phyloP scores from a whole-genome alignment of 1,284 basidiomycete genomes.

The Austroboletus rostrupii region DNA sequence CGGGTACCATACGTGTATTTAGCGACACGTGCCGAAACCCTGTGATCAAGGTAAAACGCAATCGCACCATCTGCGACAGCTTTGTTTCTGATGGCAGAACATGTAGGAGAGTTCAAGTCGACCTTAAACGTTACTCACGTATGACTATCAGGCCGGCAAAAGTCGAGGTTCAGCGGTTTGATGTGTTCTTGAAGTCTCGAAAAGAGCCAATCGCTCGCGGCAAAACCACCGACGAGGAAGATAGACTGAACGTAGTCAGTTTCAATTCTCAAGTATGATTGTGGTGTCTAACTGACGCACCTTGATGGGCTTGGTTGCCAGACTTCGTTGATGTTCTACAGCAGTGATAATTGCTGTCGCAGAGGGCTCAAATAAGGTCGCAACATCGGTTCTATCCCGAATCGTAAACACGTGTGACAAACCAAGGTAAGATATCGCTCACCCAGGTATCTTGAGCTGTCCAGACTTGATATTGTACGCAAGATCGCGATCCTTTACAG shows the following conservation, averaged over 20 bases:
- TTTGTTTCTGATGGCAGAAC: slow-evolving; percentile 18
- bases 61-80: slow-evolving; percentile 37
- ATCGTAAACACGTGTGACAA: slow-evolving; percentile 3
- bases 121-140: slow-evolving; percentile 31
- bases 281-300: slow-evolving; percentile 13
- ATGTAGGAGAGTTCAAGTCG: neutral
- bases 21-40: slow-evolving; percentile 32
- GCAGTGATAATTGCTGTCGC: slow-evolving; percentile 31
- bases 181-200: slow-evolving; percentile 26
- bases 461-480: slow-evolving; percentile 38
- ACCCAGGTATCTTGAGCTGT: slow-evolving; percentile 39
- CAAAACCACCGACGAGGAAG: slow-evolving; percentile 40
- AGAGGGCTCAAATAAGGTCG: slow-evolving; percentile 40
- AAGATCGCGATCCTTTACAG: slow-evolving; percentile 34
- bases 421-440: neutral
- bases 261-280: neutral
- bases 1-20: slow-evolving; percentile 35
- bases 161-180: slow-evolving; percentile 26
- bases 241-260: slow-evolving; percentile 22
- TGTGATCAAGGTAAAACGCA: slow-evolving; percentile 35
- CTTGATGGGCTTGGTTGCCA: slow-evolving; percentile 24
- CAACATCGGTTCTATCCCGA: slow-evolving; percentile 29
- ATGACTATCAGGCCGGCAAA: slow-evolving; percentile 44
- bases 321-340: slow-evolving; percentile 30
- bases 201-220: slow-evolving; percentile 38